Base-by-base conservation (phyloP, 257 asterid genomes). In the Perilla frutescens region DNA sequence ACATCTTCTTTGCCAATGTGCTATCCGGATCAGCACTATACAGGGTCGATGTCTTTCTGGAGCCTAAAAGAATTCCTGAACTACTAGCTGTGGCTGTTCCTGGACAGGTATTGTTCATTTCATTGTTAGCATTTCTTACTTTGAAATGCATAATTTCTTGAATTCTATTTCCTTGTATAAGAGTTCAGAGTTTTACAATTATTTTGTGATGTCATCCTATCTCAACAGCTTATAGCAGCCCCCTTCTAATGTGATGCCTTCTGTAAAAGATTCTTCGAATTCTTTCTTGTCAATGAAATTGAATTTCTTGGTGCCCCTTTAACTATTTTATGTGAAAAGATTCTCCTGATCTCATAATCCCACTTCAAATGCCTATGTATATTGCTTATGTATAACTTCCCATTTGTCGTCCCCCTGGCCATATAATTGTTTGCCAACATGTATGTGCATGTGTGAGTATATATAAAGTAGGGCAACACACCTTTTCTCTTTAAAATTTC, bases 1-100 rank as follows among this genome's bases (percentile, higher is more conserved):
- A 95, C 77, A 76, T 90, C 74, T 95, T 90, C 92, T 92, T 95
- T 72, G 98, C 96, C 50, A 91, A 90, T 70, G 98, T 86, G 75
- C 85, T 92, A 20, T 92, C 99, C 11, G 99, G 99, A 78, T 51
- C 99, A 29, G 99, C 91, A 70, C 89, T 95, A 44, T 89, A 89
- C 79, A 82, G 79, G 79, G 68, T 77, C 13, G 77, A 88, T 72
- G 9, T 87, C 71, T 8, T 95, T 71, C 89, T 95, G 26, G 98
- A 95, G 82, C 99, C 96, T 76, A 90, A 85, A 81, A 79, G 82
- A 76, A 83, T 95, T 77, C 98, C 98, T 26, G 91, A 71, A 66
- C 44, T 89, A 61, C 84, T 95, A 69, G 98, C 96, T 37, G 90
- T 87, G 50, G 98, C 96, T 34, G 97, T 95, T 76, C 99, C 98